Evolutionary conservation across 306 rosid genomes (phyloP).

Genomic region (Calophaca sinica): DNA sequence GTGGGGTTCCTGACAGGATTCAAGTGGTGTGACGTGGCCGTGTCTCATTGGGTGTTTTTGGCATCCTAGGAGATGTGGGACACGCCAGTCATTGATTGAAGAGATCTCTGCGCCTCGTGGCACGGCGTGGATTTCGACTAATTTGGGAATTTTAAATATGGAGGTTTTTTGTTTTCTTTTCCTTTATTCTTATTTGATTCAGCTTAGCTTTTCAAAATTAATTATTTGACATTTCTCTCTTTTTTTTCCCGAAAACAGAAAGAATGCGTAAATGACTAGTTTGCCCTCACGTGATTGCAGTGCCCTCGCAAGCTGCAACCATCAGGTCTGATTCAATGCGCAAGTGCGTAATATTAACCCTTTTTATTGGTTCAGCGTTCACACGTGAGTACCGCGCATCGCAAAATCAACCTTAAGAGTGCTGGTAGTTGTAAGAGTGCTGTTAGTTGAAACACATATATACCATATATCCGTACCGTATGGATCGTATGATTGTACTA

Average conservation of each 20-base stretch:
- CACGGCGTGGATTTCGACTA: constrained; percentile 56
- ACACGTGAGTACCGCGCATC: constrained; percentile 42
- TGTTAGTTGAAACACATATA: no score
- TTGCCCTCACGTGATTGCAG: neutral
- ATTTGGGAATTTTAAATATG: neutral
- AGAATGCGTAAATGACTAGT: neutral
- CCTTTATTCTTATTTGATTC: neutral
- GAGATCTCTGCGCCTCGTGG: neutral
- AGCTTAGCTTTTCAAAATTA: neutral
- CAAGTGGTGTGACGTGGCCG: constrained; percentile 15
- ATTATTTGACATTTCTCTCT: neutral
- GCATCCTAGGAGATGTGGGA: constrained; percentile 33
- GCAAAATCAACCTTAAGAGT: neutral
- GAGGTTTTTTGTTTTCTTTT: neutral
- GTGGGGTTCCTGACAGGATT: constrained; percentile 39
- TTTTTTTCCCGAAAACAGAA: no score
- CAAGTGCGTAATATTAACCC: neutral
- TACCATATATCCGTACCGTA: no score
- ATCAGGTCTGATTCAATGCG: neutral
- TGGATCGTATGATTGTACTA: no score
- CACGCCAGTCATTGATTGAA: neutral
- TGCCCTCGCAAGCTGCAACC: neutral
- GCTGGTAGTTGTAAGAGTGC: no score
- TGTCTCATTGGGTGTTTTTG: neutral
- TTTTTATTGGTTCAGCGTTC: constrained; percentile 35